Conservation (phyloP, 208 protist species). For the Acanthamoeba polyphaga region DNA sequence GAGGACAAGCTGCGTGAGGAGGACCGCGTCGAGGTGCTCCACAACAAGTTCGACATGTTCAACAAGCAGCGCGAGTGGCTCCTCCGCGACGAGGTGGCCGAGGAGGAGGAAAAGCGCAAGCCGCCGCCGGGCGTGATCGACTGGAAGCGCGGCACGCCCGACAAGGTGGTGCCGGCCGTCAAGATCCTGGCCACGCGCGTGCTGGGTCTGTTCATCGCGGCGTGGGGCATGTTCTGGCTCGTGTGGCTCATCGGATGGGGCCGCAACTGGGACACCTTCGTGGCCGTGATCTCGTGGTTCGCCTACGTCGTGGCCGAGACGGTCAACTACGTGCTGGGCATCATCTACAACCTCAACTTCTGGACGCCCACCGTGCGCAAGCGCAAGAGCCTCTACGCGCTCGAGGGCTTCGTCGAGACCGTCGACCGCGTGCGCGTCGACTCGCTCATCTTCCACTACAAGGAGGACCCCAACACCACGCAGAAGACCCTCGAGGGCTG, state of each 20-base stretch:
- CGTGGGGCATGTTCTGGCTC: slow-evolving; percentile 58
- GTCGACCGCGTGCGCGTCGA: slow-evolving; percentile 52
- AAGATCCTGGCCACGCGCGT: slow-evolving; percentile 69
- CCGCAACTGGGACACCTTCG: slow-evolving; percentile 41
- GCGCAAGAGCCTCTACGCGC: slow-evolving; percentile 50
- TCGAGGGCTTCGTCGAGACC: slow-evolving; percentile 60
- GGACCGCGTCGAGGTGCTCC: slow-evolving; percentile 21
- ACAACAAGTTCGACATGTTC: slow-evolving; percentile 47
- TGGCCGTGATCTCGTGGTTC: slow-evolving; percentile 58
- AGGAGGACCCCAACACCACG: slow-evolving; percentile 71
- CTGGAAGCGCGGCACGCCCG: slow-evolving; percentile 53
- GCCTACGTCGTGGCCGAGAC: slow-evolving; percentile 37
- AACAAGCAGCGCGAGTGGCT: slow-evolving; percentile 67
- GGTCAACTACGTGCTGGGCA: slow-evolving; percentile 53
- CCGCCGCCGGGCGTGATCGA: slow-evolving; percentile 52
- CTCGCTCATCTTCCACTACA: slow-evolving; percentile 66
- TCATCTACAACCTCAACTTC: slow-evolving; percentile 68
- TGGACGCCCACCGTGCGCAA: slow-evolving; percentile 42
- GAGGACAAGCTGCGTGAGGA: slow-evolving; percentile 28
- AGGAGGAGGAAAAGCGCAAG: slow-evolving; percentile 58
- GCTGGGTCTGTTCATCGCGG: slow-evolving; percentile 46
- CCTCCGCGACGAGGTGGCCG: neutral
- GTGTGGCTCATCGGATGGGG: slow-evolving; percentile 65
- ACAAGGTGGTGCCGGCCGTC: slow-evolving; percentile 63
- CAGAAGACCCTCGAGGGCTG: slow-evolving; percentile 68